Evolutionary conservation across 495 filamentous ascomycete genomes (phyloP).

Genomic region (Letharia lupina): DNA sequence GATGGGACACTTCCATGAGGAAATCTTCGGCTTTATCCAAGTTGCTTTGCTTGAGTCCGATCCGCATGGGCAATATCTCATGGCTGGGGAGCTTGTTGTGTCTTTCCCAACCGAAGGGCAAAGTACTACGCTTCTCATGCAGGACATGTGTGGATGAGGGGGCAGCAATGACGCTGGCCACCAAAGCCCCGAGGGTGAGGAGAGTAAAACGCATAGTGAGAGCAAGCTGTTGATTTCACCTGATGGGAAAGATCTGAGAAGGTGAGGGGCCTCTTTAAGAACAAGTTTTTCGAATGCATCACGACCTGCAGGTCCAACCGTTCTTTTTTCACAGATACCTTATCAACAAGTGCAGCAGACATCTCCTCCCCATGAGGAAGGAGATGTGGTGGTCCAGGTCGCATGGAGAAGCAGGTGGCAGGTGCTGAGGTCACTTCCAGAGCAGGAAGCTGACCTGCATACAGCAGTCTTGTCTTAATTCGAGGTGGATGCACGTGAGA

Average conservation of each 20-base stretch:
- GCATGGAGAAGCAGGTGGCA: constrained; percentile 6
- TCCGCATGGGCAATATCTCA: constrained; percentile 43
- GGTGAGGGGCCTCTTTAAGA: background rate
- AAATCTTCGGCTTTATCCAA: constrained; percentile 45
- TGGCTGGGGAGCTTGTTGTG: constrained; percentile 28
- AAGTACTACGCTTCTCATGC: constrained; percentile 36
- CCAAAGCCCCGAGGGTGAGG: constrained; percentile 29
- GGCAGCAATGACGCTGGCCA: constrained; percentile 27
- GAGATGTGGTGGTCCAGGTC: constrained; percentile 7
- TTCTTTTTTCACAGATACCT: background rate
- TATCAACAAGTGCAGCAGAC: constrained; percentile 2
- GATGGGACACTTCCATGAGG: constrained; percentile 46
- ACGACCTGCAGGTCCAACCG: background rate
- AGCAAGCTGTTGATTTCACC: background rate
- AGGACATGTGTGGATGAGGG: constrained; percentile 32
- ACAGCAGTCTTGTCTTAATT: background rate
- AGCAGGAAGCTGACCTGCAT: constrained; percentile 11
- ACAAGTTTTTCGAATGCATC: background rate
- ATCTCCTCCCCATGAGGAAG: constrained; percentile 17
- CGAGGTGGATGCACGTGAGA: constrained; percentile 3
- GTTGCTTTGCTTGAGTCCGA: constrained; percentile 48
- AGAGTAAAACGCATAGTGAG: constrained; percentile 31
- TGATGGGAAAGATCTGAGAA: background rate
- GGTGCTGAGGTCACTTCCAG: constrained; percentile 1
- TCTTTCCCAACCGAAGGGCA: constrained; percentile 33